Evolutionary conservation across 371 early-diverging fungal species (phyloP).

Genomic region (Zancudomyces culisetae): DNA sequence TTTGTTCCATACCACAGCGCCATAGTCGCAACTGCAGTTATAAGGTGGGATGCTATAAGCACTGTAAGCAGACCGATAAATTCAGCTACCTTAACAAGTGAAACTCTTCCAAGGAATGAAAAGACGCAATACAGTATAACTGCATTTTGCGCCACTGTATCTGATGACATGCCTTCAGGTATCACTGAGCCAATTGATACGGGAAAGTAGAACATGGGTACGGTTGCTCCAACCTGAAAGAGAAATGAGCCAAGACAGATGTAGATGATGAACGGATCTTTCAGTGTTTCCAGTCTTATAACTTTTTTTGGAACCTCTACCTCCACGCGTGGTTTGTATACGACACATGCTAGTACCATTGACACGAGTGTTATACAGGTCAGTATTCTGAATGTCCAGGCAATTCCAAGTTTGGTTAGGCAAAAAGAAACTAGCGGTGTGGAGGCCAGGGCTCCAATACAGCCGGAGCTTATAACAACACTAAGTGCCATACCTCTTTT

Average conservation of each 20-base stretch:
- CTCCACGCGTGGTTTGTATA: conserved; percentile 18
- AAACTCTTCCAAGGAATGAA: background rate
- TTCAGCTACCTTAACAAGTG: background rate
- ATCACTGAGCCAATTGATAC: background rate
- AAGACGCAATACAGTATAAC: background rate
- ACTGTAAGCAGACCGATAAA: background rate
- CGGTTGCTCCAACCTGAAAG: background rate
- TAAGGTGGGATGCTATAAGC: background rate
- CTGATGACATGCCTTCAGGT: background rate
- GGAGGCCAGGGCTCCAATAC: conserved; percentile 47
- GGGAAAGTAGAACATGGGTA: background rate
- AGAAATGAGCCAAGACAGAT: background rate
- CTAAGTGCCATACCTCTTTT: conserved; percentile 53
- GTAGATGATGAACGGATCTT: background rate
- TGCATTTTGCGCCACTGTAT: background rate
- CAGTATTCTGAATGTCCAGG: conserved; percentile 33
- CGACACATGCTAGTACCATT: conserved; percentile 20
- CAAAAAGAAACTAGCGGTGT: conserved; percentile 33
- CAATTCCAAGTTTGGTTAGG: conserved; percentile 27
- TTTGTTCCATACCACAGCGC: background rate
- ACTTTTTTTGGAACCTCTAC: conserved; percentile 11
- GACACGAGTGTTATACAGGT: conserved; percentile 29
- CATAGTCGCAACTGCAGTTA: background rate
- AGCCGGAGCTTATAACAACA: conserved; percentile 43
- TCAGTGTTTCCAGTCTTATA: background rate